Percentiles rank a stretch among this genome's conserved stretches.
phyloP scores from a whole-genome alignment of 352 stramenopile species.

The Plasmopara halstedii region DNA sequence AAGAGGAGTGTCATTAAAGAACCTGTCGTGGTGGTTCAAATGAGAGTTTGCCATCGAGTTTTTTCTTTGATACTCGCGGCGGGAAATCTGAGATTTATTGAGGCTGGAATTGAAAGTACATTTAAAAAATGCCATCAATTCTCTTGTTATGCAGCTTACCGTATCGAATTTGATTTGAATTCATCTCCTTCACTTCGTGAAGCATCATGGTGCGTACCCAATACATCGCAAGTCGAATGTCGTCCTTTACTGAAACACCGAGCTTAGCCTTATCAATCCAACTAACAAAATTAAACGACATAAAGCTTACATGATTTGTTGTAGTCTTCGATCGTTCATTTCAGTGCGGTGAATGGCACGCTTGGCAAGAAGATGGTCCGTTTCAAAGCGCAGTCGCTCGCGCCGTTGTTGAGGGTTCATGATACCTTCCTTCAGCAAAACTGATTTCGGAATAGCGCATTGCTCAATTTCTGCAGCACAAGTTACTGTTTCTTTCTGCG shows the following conservation, averaged over 20 bases:
- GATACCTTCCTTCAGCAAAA: conserved; percentile 61
- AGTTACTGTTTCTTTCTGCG: conserved; percentile 38
- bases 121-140: not conserved
- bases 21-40: conserved; percentile 40
- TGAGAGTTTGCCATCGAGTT: conserved; percentile 32
- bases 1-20: conserved; percentile 65
- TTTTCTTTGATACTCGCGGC: conserved; percentile 56
- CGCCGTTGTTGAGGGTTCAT: conserved; percentile 65
- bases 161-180: conserved; percentile 42
- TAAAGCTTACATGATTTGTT: conserved; percentile 76
- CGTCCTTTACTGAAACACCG: conserved; percentile 25
- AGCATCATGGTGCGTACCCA: conserved; percentile 18
- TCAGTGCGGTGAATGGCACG: conserved; percentile 45
- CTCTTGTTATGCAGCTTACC: conserved; percentile 7
- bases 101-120: conserved; percentile 16
- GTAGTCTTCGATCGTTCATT: conserved; percentile 51
- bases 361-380: conserved; percentile 41
- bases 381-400: conserved; percentile 60
- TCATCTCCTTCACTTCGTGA: conserved; percentile 26
- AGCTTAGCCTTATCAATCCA: conserved; percentile 4
- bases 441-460: conserved; percentile 29
- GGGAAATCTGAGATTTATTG: conserved; percentile 19
- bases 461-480: conserved; percentile 42
- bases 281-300: too few species aligned
- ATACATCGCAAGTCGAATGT: conserved; percentile 48